Base-by-base conservation (phyloP, 352 stramenopile genomes). In the Pythium chondricola region DNA sequence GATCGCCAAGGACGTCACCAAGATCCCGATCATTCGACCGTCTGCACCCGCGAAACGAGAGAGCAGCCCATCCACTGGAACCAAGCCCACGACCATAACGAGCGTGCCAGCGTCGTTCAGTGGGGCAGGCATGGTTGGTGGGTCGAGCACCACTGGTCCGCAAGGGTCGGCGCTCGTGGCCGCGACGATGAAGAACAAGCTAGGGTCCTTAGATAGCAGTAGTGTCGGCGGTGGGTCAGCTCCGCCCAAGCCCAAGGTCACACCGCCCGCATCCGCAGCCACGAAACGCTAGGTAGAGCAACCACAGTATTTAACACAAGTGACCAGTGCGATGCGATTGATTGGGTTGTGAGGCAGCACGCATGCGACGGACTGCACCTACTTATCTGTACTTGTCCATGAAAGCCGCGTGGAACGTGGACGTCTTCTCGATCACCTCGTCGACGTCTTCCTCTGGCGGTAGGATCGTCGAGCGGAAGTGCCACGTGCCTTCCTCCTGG, bases 391-490 rank as follows among this genome's bases (percentile, higher is more conserved):
- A 98, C 65, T 90, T 90, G 54, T 83, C 67, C 74, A 98, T 97
- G 72, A 99, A 99, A 35, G 80, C 67, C 20, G 86, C 69, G 70
- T 99, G 96, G 76, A 99, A 98, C 54, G 83, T 83, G 56, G 76
- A 70, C 25, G 98, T 98, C 42, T 88, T 87, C 59, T 96, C 77
- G 36, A 99, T 95, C 56, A 98, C 95, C 54, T 91, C 69, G 39
- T 97, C 85, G 46, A 98, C 95, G 41, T 95, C 83, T 13, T 98
- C 92, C 63, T 99, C 95, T 1, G 93, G 82, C n/a, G 96, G 96
- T 54, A 99, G 68, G 56, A 99, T 98, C 32, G 97, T 99, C 13
- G 96, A 99, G 42, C 97, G 90, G 69, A 99, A 98, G 74, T 99
- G 96, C 77, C 85, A 98, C 52, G 96, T 97, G 43, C 94, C 96